Base-by-base conservation (phyloP, 805 yeast genomes). In the Hanseniaspora lindneri region DNA sequence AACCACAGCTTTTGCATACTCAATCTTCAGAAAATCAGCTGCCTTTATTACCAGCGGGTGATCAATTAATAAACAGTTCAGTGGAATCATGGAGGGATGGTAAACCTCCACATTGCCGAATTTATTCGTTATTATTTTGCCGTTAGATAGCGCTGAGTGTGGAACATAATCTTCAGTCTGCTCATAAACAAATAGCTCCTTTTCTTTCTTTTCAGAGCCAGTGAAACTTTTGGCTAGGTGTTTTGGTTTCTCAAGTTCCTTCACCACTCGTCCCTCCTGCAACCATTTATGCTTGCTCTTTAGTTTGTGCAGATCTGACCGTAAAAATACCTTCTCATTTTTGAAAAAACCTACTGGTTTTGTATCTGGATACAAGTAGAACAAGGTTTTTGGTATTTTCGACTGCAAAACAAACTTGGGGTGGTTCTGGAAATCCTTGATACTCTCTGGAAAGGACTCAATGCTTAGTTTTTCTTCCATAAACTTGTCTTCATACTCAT, bases 271-370 rank as follows among this genome's bases (percentile, higher is more conserved):
- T 0, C 98, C 98, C 39, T 72, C 66, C 64, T 82, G 72, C 58
- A 80, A 84, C 97, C 97, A 92, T 1, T 83, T 86, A 55, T 77
- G 79, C 0, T 95, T 83, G 0, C 94, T 77, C 50, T 78, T 69
- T 19, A 88, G 72, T 2, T 57, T 58, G 41, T 75, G 70, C 1
- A 92, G 85, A 55, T 80, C 77, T 1, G 72, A 62, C 20, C 95
- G 66, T 41, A 75, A 76, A 57, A 75, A 92, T 0, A 89, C 86
- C 3, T 80, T 77, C 1, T 80, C 64, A 8, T 72, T 67, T 25
- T 65, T 64, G 25, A 85, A 70, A 27, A 79, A 77, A 0, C 97
- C 98, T 56, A 94, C 80, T 47, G 61, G 64, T 51, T 61, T 20
- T 72, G 79, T 56, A 0, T 88, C 85, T 47, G 72, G 70, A 4